Evolutionary conservation across 2,329 filamentous ascomycete species (phyloP), one percentile per base, ranked within the genome.

Genomic region (Phyllachora maydis): DNA sequence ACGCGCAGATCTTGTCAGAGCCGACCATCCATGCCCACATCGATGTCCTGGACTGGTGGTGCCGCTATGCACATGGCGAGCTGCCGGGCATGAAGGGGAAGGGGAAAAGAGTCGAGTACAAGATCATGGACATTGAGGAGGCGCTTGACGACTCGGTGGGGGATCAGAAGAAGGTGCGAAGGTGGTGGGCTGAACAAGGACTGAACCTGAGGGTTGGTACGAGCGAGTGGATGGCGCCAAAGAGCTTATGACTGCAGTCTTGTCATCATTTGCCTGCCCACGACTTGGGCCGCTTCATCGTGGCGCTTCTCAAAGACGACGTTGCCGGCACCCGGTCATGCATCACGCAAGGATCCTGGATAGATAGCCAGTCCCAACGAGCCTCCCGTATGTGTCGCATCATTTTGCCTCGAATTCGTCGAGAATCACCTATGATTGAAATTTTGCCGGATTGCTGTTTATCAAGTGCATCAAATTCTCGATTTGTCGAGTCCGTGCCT

Each of bases 61-160:
- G 77, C 39, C 59, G 59, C 25, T 75, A 71, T 35, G 62, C 64
- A 6, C 51, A 61, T 25, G 56, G 63, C 23, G 53, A 59, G 36
- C 48, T 64, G 16, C 52, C 52, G 1, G 59, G 53, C 19, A 65
- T 56, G 60, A 47, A 55, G 19, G 60, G 59, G 10, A 49, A 56
- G 16, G 52, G 52, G 31, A 67, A 70, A 0, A 59, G 83, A 35
- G 82, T 93, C 14, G 81, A 91, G 45, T 93, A 92, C 47, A 83
- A 85, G 45, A 91, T 81, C 1, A 92, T 82, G 45, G 82, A 91
- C 45, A 88, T 95, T 30, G 83, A 93, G 43, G 85, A 93, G 48
- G 83, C 83, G 1, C 58, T 93, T 18, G 83, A 93, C 43, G 83
- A 92, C 42, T 78, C 79, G 12, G 65, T 85, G 23, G 65, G 64